phyloP scores from a whole-genome alignment of 225 moss, liverwort and hornwort genomes.

The Asterella californica region DNA sequence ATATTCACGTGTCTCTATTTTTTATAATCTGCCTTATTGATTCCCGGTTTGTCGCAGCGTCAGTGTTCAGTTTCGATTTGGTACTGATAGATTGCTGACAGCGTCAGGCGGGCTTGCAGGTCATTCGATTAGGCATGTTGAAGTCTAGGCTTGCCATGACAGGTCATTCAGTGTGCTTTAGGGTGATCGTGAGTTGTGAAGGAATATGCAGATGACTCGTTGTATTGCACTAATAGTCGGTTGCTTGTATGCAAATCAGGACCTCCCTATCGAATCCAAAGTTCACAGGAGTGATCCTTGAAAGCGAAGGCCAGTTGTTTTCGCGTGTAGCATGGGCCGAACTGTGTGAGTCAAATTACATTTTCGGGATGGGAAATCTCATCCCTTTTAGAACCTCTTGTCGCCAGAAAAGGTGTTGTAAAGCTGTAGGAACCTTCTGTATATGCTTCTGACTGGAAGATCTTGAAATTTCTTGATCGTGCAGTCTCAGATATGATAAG shows the following conservation, averaged over 20 bases:
- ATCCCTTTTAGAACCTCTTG: neutral
- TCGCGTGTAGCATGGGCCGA: neutral
- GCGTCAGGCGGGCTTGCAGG: neutral
- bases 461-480: neutral
- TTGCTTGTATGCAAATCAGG: neutral
- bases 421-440: neutral
- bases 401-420: no score
- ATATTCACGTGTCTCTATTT: neutral
- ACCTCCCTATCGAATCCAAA: conserved; percentile 1
- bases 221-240: neutral
- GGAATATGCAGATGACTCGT: neutral
- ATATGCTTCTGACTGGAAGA: neutral
- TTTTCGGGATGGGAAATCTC: neutral
- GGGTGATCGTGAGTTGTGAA: neutral
- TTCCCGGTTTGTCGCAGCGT: no score
- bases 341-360: neutral
- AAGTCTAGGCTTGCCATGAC: neutral
- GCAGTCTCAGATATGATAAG: no score
- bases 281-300: conserved; percentile 14
- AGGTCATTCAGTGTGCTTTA: neutral
- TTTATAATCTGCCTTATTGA: no score
- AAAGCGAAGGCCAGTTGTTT: neutral
- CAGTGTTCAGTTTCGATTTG: neutral
- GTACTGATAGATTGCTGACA: neutral
- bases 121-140: neutral